Evolutionary conservation across 805 yeast genomes (phyloP), one percentile per base, ranked within the genome.

Genomic region (Spathaspora girioi): DNA sequence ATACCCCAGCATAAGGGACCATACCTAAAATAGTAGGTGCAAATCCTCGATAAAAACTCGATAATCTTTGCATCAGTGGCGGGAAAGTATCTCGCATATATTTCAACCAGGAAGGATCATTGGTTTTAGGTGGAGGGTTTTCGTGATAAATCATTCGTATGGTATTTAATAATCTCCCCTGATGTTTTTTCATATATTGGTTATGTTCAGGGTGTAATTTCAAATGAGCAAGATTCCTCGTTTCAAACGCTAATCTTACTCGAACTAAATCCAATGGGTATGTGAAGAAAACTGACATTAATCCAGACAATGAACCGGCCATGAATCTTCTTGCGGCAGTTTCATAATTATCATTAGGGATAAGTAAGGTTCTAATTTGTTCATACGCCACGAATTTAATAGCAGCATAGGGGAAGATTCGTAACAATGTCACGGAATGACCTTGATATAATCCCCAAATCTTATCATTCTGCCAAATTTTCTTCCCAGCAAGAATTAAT

Each of bases 1-100:
- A 89, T 3, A 93, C 97, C 10, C 99, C 99, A 1, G 99, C 99
- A 65, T 94, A 94, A 1, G 99, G 99, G 19, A 94, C 77, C 96
- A 94, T 92, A 10, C 99, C 99, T 41, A 92, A 61, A 44, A 94
- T 84, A 0, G 99, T 94, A 17, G 99, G 97, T 7, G 87, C 81
- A 68, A 93, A 94, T 1, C 99, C 99, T 52, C 97, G 78, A 70
- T 93, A 94, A 67, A 92, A 94, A 70, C 92, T 93, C 48, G 81
- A 70, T 11, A 80, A 51, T 5, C 78, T 67, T 7, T 69, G 61
- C 3, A 72, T 45, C 14, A 58, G 48, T 53, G 57, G 56, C 44
- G 81, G 70, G 48, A 64, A 61, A 50, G 64, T 57, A 55, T 60
- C 55, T 49, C 78, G 58, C 68, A 65, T 54, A 60, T 57, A 58